Conservation (phyloP, 228 moss, liverwort and hornwort species). For the Sphagnum magellanicum region DNA sequence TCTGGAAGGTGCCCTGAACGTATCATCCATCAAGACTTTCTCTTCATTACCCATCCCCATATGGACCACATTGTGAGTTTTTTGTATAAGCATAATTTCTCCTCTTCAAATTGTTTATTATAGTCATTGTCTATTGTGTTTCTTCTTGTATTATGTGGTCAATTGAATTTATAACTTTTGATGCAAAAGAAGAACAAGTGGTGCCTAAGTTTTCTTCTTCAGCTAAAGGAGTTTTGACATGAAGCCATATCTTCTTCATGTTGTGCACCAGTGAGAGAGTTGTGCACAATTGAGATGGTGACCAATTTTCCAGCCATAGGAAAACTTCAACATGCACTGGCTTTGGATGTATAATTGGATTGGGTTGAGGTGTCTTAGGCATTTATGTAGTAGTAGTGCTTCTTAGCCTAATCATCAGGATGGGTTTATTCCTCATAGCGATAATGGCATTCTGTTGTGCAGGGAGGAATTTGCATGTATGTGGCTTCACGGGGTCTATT, state of each 20-base stretch:
- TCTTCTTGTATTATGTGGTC: too few relatives aligned
- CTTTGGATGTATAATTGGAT: neutral
- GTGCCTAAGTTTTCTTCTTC: neutral
- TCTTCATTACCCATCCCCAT: constrained; percentile 89
- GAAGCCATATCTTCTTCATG: too few relatives aligned
- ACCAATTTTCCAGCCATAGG: too few relatives aligned
- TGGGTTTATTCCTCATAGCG: too few relatives aligned
- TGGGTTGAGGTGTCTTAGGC: neutral
- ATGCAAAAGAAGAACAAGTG: neutral
- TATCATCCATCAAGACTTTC: constrained; percentile 69
- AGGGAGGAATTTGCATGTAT: constrained; percentile 98
- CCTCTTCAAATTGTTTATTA: too few relatives aligned
- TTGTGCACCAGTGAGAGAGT: too few relatives aligned
- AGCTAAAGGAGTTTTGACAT: too few relatives aligned
- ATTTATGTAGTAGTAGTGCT: neutral
- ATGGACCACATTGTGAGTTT: constrained; percentile 93
- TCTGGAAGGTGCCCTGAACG: constrained; percentile 91
- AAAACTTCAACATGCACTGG: too few relatives aligned
- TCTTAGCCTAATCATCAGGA: neutral
- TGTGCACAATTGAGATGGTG: too few relatives aligned
- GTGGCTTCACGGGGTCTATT: constrained; percentile 73
- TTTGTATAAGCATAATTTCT: neutral
- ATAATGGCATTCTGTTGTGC: neutral
- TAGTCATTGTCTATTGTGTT: too few relatives aligned
- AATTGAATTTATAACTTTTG: neutral